Conservation (phyloP, 176 grass and related monocot genomes). For the Pontederia crassipes region DNA sequence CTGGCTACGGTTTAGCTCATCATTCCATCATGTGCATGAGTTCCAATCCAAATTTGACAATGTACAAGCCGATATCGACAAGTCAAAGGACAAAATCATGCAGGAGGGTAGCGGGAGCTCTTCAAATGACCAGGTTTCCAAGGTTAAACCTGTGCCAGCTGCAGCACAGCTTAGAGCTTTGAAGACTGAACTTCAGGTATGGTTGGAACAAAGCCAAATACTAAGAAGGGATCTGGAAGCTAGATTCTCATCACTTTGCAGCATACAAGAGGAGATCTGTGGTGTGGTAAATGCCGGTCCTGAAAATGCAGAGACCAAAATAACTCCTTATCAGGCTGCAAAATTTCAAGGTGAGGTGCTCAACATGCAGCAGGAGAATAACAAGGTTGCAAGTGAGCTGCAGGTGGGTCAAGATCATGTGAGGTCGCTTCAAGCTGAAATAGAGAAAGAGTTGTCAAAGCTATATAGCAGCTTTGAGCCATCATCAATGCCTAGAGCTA, state of each 20-base stretch:
- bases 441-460: slow-evolving; percentile 38
- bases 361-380: slow-evolving; percentile 87
- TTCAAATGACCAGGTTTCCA: not conserved
- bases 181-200: slow-evolving; percentile 76
- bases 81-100: slow-evolving; percentile 16
- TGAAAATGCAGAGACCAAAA: slow-evolving; percentile 10
- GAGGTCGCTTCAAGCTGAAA: slow-evolving; percentile 35
- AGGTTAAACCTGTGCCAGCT: slow-evolving; percentile 13
- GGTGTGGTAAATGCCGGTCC: slow-evolving; percentile 18
- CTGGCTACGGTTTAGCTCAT: slow-evolving; percentile 69
- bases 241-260: slow-evolving; percentile 46
- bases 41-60: slow-evolving; percentile 50
- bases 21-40: slow-evolving; percentile 55
- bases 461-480: slow-evolving; percentile 27
- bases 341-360: slow-evolving; percentile 75
- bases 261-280: slow-evolving; percentile 56
- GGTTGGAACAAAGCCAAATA: slow-evolving; percentile 72
- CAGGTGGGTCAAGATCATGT: slow-evolving; percentile 43
- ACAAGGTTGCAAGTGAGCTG: slow-evolving; percentile 54
- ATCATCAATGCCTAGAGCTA: slow-evolving; percentile 20
- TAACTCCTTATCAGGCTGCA: slow-evolving; percentile 58
- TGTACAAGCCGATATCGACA: slow-evolving; percentile 29
- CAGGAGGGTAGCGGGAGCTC: slow-evolving; percentile 4
- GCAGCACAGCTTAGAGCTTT: slow-evolving; percentile 45
- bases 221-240: slow-evolving; percentile 51